Base-by-base conservation (phyloP, 2,329 filamentous ascomycete species). In the Penicillium thymicola region DNA sequence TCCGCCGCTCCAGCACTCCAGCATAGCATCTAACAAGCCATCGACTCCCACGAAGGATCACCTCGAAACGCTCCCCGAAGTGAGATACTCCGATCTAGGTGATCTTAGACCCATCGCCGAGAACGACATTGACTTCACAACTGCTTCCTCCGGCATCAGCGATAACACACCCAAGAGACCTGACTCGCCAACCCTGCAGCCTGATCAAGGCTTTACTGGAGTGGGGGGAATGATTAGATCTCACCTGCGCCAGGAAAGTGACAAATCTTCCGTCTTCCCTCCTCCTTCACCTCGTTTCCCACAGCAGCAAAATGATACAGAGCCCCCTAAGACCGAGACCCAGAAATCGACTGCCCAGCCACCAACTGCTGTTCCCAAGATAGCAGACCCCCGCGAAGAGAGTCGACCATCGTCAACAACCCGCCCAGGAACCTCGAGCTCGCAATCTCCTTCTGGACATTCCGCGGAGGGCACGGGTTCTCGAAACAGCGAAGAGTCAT, bases 191-290 rank as follows among this genome's bases (percentile, higher is more conserved):
- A 95, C 90, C 0, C 76, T 96, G 6, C 87, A 73, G 25, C 58
- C 89, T 0, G 74, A 72, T 3, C 62, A 75, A 18, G 91, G 90
- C 1, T 79, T 97, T 16, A 93, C 88, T 66, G 58, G 59, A 25
- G 59, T 55, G 44, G 45, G 38, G 2, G 89, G 89, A 2, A 83
- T 96, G 79, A 87, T 96, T 44, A 85, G 89, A 32, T 88, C 92
- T 59, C 94, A 97, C 77, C 77, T 97, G 40, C 86, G 94, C 49
- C 85, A 85, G 34, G 85, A 88, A 61, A 97, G 93, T 75, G 88
- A 87, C 57, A 82, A 85, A 14, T 97, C 93, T 0, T 95, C 91
- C 0, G 81, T 94, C 27, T 91, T 90, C 63, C 85, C 83, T 27
- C 76, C 76, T 54, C 75, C 74, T 25, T 78, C 77, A 10, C 71